Percentiles rank a stretch among this genome's conserved stretches.
These are phyloP conservation scores for Daucus carota DNA, from an alignment of 129 eudicot genomes.

Conservation along the genomic window DH1_v3.0 NC_030389.2:13891001-13891500, in stretches of 20 bases:
- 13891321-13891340: neutral
- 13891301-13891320: neutral
- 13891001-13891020: too few species aligned
- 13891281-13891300: neutral
- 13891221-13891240: neutral
- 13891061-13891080: too few species aligned
- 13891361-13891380: neutral
- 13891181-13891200: too few species aligned
- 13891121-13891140: too few species aligned
- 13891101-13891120: too few species aligned
- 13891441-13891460: constrained; percentile 86
- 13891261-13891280: neutral
- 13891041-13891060: too few species aligned
- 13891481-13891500: constrained; percentile 81
- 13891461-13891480: constrained; percentile 89
- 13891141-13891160: too few species aligned
- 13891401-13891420: constrained; percentile 92
- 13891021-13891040: too few species aligned
- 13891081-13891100: too few species aligned
- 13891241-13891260: neutral
- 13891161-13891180: too few species aligned
- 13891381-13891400: constrained; percentile 10
- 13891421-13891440: constrained; percentile 67
- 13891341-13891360: neutral
- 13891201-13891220: too few species aligned